A percentile compares a stretch with the other conserved stretches of the same genome.
These are phyloP conservation scores for Seiridium cupressi DNA, from an alignment of 2,329 filamentous ascomycete genomes.

Conservation along the genomic window DNA sequence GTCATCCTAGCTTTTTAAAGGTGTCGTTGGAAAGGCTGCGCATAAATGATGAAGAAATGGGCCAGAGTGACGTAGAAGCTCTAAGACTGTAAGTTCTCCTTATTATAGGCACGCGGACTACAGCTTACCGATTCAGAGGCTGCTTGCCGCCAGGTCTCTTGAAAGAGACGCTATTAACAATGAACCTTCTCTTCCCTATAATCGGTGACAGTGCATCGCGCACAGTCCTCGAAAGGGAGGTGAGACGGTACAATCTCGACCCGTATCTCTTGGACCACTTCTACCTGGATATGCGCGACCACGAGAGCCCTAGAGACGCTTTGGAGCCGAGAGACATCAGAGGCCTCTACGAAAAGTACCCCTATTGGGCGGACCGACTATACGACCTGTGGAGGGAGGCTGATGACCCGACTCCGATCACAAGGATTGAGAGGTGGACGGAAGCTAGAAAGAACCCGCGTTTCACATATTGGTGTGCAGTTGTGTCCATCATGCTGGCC, in stretches of 20 bases:
- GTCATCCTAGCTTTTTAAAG: neutral
- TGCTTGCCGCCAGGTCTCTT: neutral
- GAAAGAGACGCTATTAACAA: neutral
- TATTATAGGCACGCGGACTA: neutral
- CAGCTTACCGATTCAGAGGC: neutral
- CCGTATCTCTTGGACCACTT: neutral
- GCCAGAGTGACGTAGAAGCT: neutral
- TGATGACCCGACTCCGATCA: conserved; percentile 10
- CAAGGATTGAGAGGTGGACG: conserved; percentile 5
- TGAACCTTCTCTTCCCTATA: neutral
- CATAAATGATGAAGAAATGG: neutral
- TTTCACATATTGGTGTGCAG: conserved; percentile 8
- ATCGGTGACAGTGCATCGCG: neutral
- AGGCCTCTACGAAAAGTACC: conserved; percentile 3
- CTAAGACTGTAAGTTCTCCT: neutral
- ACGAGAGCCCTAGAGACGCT: neutral
- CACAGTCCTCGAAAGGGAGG: neutral
- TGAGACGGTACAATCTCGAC: neutral
- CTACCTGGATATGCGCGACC: neutral
- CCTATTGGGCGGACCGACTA: conserved; percentile 8
- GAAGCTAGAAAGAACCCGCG: conserved; percentile 8
- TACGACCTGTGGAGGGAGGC: conserved; percentile 10
- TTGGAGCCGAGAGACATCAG: neutral
- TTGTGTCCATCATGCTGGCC: neutral
- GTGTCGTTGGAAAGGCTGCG: neutral